phyloP scores from a whole-genome alignment of 2,329 filamentous ascomycete species.

The Sporothrix sp. region DNA sequence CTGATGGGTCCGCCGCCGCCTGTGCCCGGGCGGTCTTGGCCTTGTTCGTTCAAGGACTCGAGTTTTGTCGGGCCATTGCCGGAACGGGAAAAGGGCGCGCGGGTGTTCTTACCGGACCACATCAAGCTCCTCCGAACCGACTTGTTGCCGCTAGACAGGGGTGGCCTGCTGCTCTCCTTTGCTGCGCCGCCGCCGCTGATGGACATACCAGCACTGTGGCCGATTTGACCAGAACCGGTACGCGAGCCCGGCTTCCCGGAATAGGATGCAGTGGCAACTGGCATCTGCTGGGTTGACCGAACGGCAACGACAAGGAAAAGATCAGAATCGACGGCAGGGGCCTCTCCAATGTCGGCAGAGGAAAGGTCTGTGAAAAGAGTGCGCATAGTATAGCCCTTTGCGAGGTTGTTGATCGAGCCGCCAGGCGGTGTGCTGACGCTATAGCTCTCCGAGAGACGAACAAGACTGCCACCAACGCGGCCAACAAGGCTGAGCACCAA shows the following conservation, averaged over 20 bases:
- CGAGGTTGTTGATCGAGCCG: conserved; percentile 57
- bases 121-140: conserved; percentile 55
- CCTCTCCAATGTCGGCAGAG: conserved; percentile 59
- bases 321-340: conserved; percentile 54
- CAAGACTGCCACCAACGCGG: conserved; percentile 54
- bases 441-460: conserved; percentile 73
- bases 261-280: conserved; percentile 17
- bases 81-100: conserved; percentile 45
- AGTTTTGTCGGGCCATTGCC: conserved; percentile 37
- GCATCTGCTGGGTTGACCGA: conserved; percentile 47
- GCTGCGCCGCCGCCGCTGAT: conserved; percentile 23
- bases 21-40: conserved; percentile 33
- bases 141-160: conserved; percentile 41
- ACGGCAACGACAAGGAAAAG: conserved; percentile 80
- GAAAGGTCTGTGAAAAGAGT: conserved; percentile 84
- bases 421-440: conserved; percentile 66
- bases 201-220: conserved; percentile 30
- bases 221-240: conserved; percentile 37
- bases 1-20: conserved; percentile 29
- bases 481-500: conserved; percentile 70
- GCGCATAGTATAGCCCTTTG: conserved; percentile 59
- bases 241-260: conserved; percentile 40
- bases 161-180: conserved; percentile 38
- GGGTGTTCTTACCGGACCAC: conserved; percentile 54
- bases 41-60: conserved; percentile 46